A percentile compares a stretch with the other conserved stretches of the same genome.
phyloP scores from a whole-genome alignment of 2,329 filamentous ascomycete genomes.

The Gaeumannomyces tritici region DNA sequence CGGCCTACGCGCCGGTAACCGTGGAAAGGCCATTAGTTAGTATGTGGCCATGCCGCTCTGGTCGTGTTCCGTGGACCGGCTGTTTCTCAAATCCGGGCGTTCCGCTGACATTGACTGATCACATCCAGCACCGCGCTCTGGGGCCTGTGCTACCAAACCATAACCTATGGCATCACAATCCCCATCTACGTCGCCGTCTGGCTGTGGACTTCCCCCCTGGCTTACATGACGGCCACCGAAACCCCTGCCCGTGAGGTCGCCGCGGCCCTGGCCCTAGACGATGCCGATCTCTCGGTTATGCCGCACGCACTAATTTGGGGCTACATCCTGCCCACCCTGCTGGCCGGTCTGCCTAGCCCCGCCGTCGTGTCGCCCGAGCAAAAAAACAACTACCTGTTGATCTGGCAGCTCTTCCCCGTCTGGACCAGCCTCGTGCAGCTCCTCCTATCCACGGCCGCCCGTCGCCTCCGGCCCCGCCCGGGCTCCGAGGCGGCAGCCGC shows the following conservation, averaged over 20 bases:
- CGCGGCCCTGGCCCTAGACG: not conserved
- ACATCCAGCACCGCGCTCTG: not conserved
- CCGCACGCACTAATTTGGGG: slow-evolving; percentile 1
- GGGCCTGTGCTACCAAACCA: not conserved
- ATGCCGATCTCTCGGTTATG: slow-evolving; percentile 2
- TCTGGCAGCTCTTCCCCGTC: slow-evolving; percentile 3
- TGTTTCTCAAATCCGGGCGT: not conserved
- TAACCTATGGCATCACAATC: slow-evolving; percentile 1
- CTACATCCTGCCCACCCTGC: slow-evolving; percentile 1
- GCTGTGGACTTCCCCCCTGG: slow-evolving; percentile 2
- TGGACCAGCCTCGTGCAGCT: not conserved
- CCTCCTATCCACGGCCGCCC: not conserved
- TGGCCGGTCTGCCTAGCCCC: not conserved
- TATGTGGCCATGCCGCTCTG: not conserved
- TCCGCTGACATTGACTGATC: not conserved
- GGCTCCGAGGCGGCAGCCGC: not conserved
- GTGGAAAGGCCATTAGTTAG: not conserved
- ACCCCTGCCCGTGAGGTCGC: not conserved
- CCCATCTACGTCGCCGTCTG: not conserved
- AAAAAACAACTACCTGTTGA: not conserved
- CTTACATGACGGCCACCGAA: not conserved
- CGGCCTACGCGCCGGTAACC: not conserved
- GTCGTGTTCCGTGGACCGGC: not conserved
- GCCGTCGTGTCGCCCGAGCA: not conserved
- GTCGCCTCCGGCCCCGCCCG: not conserved